Evolutionary conservation across 306 rosid genomes (phyloP).

Genomic region (Corylus avellana): DNA sequence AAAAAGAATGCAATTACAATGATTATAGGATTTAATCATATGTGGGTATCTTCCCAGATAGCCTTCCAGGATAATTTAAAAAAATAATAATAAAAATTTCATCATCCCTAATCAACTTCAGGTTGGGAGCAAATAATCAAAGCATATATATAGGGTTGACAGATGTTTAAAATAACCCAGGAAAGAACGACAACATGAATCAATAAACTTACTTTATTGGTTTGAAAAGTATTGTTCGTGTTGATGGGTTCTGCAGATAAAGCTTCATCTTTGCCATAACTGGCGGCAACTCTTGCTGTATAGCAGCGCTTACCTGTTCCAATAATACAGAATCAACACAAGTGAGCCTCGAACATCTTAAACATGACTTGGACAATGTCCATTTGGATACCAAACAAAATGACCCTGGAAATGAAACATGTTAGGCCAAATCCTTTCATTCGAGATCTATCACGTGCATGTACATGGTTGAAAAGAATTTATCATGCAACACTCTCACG

Average conservation of each 20-base stretch:
- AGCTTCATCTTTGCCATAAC: conserved; percentile 91
- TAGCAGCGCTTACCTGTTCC: conserved; percentile 71
- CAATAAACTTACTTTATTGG: conserved; percentile 77
- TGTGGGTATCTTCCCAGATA: too few relatives aligned
- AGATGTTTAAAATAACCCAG: too few relatives aligned
- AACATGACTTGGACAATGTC: too few relatives aligned
- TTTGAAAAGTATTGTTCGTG: conserved; percentile 90
- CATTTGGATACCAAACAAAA: too few relatives aligned
- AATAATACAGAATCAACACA: conserved; percentile 31
- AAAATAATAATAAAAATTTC: too few relatives aligned
- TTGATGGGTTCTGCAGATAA: conserved; percentile 83
- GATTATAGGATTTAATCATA: too few relatives aligned
- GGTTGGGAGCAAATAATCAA: too few relatives aligned
- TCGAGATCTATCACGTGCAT: neutral
- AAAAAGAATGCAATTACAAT: too few relatives aligned
- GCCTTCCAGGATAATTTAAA: too few relatives aligned
- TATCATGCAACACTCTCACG: neutral
- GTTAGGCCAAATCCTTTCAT: neutral
- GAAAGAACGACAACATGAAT: neutral
- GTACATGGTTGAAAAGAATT: neutral
- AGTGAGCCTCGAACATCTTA: neutral
- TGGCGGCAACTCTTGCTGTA: conserved; percentile 75
- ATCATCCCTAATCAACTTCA: too few relatives aligned
- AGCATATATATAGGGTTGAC: too few relatives aligned
- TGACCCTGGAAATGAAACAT: neutral